Conservation (phyloP, 805 yeast genomes). For the Candida easanensis region DNA sequence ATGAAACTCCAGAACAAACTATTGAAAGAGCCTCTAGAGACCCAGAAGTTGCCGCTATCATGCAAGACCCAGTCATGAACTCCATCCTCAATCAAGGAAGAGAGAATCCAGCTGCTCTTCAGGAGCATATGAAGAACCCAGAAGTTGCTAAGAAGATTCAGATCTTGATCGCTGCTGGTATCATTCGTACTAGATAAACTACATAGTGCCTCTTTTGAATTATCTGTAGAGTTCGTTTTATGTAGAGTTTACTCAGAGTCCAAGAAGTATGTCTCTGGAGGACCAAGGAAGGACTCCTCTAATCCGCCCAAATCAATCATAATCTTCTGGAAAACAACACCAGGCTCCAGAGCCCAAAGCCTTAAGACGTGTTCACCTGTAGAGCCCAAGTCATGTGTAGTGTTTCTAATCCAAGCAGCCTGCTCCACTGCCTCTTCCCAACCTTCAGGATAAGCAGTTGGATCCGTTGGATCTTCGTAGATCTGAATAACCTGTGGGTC, state of each 20-base stretch:
- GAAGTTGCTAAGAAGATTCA: constrained; percentile 85
- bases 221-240: background rate
- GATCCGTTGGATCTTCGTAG: constrained; percentile 12
- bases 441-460: constrained; percentile 14
- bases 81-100: constrained; percentile 91
- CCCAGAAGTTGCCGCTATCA: constrained; percentile 87
- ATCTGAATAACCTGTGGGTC: constrained; percentile 14
- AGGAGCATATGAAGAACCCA: constrained; percentile 97
- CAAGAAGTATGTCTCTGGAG: constrained; percentile 14
- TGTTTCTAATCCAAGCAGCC: constrained; percentile 13
- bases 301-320: constrained; percentile 15
- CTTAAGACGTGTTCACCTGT: constrained; percentile 11
- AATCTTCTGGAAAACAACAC: constrained; percentile 16
- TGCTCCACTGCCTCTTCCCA: constrained; percentile 16
- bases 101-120: constrained; percentile 93
- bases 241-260: background rate
- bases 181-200: constrained; percentile 56
- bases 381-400: constrained; percentile 9
- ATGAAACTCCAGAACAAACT: constrained; percentile 91
- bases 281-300: constrained; percentile 10
- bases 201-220: too few relatives aligned
- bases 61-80: constrained; percentile 96
- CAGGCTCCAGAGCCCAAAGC: constrained; percentile 15
- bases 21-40: constrained; percentile 86
- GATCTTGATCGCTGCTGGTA: constrained; percentile 92